phyloP scores from a whole-genome alignment of 2,329 filamentous ascomycete genomes.

The Exophiala phaeomuriformis region DNA sequence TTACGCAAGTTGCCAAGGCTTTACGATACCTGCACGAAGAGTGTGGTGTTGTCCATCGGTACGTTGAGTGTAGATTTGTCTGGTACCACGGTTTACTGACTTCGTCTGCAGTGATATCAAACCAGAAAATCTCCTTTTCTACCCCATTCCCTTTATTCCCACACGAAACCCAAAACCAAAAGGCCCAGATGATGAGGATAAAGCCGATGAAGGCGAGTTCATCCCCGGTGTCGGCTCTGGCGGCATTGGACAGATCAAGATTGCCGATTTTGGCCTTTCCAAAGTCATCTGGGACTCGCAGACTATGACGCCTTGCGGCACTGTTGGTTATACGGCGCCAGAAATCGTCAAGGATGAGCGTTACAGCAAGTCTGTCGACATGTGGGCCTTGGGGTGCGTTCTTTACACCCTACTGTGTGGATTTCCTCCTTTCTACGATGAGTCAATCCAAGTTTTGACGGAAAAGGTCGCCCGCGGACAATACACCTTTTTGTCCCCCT shows the following conservation, averaged over 20 bases:
- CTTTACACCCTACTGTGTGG: conserved; percentile 94
- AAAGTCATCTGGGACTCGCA: conserved; percentile 98
- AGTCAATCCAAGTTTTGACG: conserved; percentile 92
- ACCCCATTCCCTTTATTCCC: conserved; percentile 73
- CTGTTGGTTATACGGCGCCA: conserved; percentile 97
- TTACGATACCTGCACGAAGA: conserved; percentile 91
- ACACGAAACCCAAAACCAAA: conserved; percentile 72
- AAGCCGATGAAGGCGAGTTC: conserved; percentile 93
- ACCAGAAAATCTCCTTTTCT: conserved; percentile 88
- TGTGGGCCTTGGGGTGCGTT: conserved; percentile 97
- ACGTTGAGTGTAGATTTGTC: conserved; percentile 34
- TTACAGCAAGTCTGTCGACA: conserved; percentile 97
- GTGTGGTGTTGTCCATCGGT: conserved; percentile 95
- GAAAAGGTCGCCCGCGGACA: conserved; percentile 96
- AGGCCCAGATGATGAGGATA: conserved; percentile 88
- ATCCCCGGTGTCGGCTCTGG: conserved; percentile 72
- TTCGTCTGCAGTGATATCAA: conserved; percentile 72
- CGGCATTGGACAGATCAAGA: conserved; percentile 91
- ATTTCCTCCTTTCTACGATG: conserved; percentile 94
- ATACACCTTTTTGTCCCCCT: conserved; percentile 95
- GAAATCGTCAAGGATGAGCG: conserved; percentile 99
- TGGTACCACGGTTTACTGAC: neutral
- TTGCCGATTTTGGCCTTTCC: conserved; percentile 94
- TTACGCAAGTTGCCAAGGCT: conserved; percentile 88
- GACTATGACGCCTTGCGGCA: conserved; percentile 99